These are phyloP conservation scores for Schwanniomyces etchellsii DNA, from an alignment of 1,139 yeast species.

Conservation along the genomic window DNA sequence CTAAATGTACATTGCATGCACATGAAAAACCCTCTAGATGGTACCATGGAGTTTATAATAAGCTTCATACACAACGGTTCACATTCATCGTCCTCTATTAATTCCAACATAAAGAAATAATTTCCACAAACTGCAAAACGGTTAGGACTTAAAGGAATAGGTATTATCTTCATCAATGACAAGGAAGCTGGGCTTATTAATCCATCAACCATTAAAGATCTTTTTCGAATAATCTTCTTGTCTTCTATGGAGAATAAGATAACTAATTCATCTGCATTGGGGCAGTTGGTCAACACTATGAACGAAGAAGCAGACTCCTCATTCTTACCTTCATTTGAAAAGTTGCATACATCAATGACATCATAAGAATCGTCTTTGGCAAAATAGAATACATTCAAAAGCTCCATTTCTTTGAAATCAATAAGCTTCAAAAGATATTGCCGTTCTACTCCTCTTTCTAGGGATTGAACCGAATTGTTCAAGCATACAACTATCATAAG, in stretches of 20 bases:
- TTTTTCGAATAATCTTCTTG: constrained; percentile 7
- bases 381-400: constrained; percentile 9
- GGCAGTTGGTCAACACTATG: constrained; percentile 11
- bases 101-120: constrained; percentile 9
- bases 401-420: constrained; percentile 10
- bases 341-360: constrained; percentile 15
- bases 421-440: constrained; percentile 14
- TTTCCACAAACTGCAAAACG: constrained; percentile 12
- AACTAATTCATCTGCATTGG: constrained; percentile 8
- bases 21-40: constrained; percentile 10
- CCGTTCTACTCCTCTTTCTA: constrained; percentile 11
- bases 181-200: constrained; percentile 8
- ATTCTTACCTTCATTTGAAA: constrained; percentile 2
- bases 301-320: constrained; percentile 7
- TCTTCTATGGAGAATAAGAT: constrained; percentile 10
- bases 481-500: constrained; percentile 14
- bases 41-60: constrained; percentile 6
- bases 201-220: constrained; percentile 9
- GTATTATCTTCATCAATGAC: constrained; percentile 8
- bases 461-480: constrained; percentile 11
- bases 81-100: constrained; percentile 1
- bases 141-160: constrained; percentile 6
- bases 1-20: constrained; percentile 7
- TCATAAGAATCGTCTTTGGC: constrained; percentile 10
- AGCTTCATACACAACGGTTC: constrained; percentile 9